Evolutionary conservation across 2,329 filamentous ascomycete genomes (phyloP), one percentile per base, ranked within the genome.

Genomic region (Dactylellina cionopaga): DNA sequence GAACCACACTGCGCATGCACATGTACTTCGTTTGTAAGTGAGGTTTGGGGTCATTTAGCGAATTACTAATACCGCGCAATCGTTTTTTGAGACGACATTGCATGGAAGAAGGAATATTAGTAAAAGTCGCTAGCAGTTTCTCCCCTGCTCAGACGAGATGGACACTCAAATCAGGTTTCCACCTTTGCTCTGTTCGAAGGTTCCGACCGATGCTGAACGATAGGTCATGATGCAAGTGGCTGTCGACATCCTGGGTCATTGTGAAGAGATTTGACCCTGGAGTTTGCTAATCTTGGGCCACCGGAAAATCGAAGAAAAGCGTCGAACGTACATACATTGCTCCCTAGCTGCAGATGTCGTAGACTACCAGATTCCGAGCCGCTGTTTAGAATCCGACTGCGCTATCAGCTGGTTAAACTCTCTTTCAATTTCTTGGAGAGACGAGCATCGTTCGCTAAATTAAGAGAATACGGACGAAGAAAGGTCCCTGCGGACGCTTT

Each of bases 151-250:
- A n/a, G 39, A 15, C 15, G 15, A 9, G 3, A 7, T 17, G 13
- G 5, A 10, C 2, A 5, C 27, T 9, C 11, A 51, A 51, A 51
- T 51, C 46, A 51, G 27, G 46, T 51, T 51, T 51, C 33, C 25
- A 24, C 17, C 46, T n/a, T n/a, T n/a, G n/a, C n/a, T n/a, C n/a
- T n/a, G 25, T 51, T 25, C 46, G 35, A 27, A 33, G 19, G 2
- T 19, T 52, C 39, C 13, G 2, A 33, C 15, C 24, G 39, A 59
- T 27, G 25, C 15, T 44, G 27, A n/a, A n/a, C 39, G 6, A 24
- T n/a, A n/a, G n/a, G n/a, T n/a, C n/a, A 59, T 59, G 54, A 59
- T 59, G 54, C 54, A 59, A 44, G 54, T 59, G 54, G 54, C 54
- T 59, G 17, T 19, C 11, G 11, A 1, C 19, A 29, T 11, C 19